These are phyloP conservation scores for Leccinum fuscescens DNA, from an alignment of 1,284 basidiomycete genomes.

Conservation along the genomic window DNA sequence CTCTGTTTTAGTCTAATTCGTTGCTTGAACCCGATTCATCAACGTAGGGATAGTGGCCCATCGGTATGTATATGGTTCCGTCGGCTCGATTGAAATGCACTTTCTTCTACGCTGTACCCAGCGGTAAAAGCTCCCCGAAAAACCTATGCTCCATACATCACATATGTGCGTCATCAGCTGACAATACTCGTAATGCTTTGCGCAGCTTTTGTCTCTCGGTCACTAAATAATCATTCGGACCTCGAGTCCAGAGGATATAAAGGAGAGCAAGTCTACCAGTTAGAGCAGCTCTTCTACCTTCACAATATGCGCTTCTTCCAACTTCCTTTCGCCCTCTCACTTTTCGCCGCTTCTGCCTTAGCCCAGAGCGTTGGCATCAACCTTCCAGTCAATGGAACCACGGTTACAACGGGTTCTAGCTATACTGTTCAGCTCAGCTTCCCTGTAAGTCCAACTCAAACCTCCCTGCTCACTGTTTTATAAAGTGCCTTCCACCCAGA, in stretches of 20 bases:
- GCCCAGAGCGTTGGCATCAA: neutral
- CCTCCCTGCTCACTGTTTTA: neutral
- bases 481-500: neutral
- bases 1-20: neutral
- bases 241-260: neutral
- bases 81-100: neutral
- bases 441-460: neutral
- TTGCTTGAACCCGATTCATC: neutral
- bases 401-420: neutral
- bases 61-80: neutral
- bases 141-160: neutral
- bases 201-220: neutral
- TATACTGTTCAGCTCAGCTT: neutral
- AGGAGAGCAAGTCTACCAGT: neutral
- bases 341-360: neutral
- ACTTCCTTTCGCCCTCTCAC: neutral
- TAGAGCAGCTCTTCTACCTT: neutral
- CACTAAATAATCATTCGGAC: neutral
- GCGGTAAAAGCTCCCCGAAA: neutral
- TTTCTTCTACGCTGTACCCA: neutral
- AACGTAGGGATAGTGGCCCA: neutral
- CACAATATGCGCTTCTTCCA: slow-evolving; percentile 1
- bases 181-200: neutral
- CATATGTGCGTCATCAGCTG: neutral
- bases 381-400: neutral